Evolutionary conservation across 345 rosid species (phyloP).

Genomic region (Excoecaria agallocha): DNA sequence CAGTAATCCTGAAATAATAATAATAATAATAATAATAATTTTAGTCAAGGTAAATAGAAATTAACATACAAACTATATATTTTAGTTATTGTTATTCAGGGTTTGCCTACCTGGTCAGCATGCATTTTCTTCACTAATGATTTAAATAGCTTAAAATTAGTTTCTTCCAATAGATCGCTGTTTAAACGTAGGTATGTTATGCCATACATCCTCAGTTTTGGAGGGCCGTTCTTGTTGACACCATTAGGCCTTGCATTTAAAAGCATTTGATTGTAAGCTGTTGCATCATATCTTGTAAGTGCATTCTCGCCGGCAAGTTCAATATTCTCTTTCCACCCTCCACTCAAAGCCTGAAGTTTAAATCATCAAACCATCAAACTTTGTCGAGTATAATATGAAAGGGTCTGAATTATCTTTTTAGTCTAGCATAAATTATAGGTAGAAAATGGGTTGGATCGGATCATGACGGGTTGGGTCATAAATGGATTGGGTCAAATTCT

Average conservation of each 20-base stretch:
- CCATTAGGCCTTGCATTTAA: slow-evolving; percentile 84
- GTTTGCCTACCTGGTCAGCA: slow-evolving; percentile 57
- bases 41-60: neutral
- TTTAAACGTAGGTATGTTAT: slow-evolving; percentile 70
- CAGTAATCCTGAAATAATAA: slow-evolving; percentile 41
- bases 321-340: slow-evolving; percentile 63
- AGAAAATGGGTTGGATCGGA: too few species aligned
- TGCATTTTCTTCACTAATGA: slow-evolving; percentile 78
- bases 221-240: slow-evolving; percentile 44
- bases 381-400: too few species aligned
- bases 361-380: neutral
- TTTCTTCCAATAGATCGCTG: slow-evolving; percentile 37
- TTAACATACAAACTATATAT: neutral
- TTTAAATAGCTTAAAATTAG: slow-evolving; percentile 60
- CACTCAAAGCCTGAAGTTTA: slow-evolving; percentile 65
- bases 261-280: slow-evolving; percentile 70
- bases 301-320: slow-evolving; percentile 90
- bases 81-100: neutral
- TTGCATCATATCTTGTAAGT: slow-evolving; percentile 59
- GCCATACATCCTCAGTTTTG: slow-evolving; percentile 60
- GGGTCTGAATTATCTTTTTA: too few species aligned
- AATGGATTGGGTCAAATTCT: too few species aligned
- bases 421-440: too few species aligned
- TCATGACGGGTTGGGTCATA: too few species aligned
- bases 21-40: neutral